Conservation (phyloP, 2,329 filamentous ascomycete genomes). For the Cladophialophora exuberans region DNA sequence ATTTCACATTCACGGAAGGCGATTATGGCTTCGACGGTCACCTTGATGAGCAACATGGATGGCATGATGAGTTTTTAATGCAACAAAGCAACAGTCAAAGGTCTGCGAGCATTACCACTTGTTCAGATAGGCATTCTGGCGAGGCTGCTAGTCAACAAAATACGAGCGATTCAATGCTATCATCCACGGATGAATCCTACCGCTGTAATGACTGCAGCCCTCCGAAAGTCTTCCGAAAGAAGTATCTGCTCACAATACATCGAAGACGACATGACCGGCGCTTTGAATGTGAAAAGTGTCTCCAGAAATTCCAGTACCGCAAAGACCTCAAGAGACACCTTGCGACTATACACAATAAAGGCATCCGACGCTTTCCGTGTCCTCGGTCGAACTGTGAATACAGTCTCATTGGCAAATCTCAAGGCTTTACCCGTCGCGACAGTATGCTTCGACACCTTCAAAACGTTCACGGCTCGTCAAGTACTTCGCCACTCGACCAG, state of each 20-base stretch:
- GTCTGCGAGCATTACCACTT: too few relatives aligned
- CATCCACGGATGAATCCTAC: not conserved
- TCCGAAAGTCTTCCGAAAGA: constrained; percentile 1
- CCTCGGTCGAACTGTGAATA: not conserved
- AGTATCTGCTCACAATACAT: constrained; percentile 5
- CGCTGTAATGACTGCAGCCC: constrained; percentile 1
- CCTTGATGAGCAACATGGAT: not conserved
- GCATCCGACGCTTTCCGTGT: not conserved
- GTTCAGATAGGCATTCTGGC: not conserved
- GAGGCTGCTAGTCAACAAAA: not conserved
- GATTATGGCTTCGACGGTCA: not conserved
- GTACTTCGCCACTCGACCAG: not conserved
- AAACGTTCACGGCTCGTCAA: not conserved
- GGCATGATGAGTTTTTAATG: too few relatives aligned
- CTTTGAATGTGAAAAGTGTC: constrained; percentile 5
- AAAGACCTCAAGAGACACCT: constrained; percentile 12
- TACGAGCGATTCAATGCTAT: not conserved
- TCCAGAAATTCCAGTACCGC: constrained; percentile 7
- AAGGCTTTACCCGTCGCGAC: constrained; percentile 1
- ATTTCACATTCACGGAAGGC: not conserved
- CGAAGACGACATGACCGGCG: constrained; percentile 1
- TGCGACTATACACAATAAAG: constrained; percentile 5
- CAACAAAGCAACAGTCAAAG: too few relatives aligned
- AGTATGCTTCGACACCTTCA: constrained; percentile 5
- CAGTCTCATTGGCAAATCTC: not conserved